Evolutionary conservation across 2,329 filamentous ascomycete species (phyloP).

Genomic region (Aspergillus transmontanensis): DNA sequence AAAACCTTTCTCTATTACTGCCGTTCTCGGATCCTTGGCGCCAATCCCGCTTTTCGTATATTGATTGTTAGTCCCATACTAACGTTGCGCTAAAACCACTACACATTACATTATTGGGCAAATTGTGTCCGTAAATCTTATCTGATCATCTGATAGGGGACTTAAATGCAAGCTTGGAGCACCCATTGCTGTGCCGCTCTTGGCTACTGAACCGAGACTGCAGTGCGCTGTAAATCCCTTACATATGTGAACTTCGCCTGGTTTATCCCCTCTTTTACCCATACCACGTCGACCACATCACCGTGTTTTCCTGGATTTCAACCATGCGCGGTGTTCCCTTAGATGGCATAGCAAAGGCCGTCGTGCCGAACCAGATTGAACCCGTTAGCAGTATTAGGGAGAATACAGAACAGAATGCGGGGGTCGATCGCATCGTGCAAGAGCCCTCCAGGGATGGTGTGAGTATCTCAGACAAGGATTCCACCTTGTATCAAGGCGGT

Average conservation of each 20-base stretch:
- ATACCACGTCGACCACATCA: not conserved
- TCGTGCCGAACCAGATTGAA: too few relatives aligned
- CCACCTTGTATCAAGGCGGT: not conserved
- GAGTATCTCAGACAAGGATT: not conserved
- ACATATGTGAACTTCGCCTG: not conserved
- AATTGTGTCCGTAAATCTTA: too few relatives aligned
- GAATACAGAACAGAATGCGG: too few relatives aligned
- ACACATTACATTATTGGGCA: too few relatives aligned
- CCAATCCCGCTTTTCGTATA: too few relatives aligned
- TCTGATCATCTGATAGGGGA: not conserved
- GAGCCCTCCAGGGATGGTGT: too few relatives aligned
- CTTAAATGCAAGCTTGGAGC: not conserved
- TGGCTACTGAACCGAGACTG: not conserved
- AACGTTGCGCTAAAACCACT: too few relatives aligned
- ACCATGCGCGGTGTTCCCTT: not conserved
- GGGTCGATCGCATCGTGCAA: not conserved
- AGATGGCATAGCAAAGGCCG: too few relatives aligned
- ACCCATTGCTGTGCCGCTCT: not conserved
- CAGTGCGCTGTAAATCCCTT: not conserved
- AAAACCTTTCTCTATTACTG: too few relatives aligned
- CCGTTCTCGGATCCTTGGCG: too few relatives aligned
- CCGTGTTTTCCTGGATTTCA: not conserved
- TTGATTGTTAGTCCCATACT: too few relatives aligned
- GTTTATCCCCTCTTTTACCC: not conserved
- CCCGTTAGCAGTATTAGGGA: too few relatives aligned